Percentiles rank a stretch among this genome's conserved stretches.
These are phyloP conservation scores for Colletotrichum liaoningense DNA, from an alignment of 2,329 filamentous ascomycete species.

Conservation along the genomic window DNA sequence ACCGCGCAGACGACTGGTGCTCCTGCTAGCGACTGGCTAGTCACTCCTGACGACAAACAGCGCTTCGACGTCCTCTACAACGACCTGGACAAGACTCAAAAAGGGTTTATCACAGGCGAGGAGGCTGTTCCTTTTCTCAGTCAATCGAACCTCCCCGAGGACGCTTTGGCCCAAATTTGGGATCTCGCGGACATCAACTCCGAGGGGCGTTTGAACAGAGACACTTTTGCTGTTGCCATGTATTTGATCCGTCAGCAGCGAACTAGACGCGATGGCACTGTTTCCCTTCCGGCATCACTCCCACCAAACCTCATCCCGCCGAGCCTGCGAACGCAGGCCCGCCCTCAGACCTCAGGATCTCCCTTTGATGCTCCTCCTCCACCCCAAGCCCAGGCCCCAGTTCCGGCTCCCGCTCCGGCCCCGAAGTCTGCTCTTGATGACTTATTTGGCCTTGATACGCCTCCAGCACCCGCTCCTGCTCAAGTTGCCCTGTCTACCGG, in stretches of 20 bases:
- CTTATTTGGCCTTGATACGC: conserved; percentile 84
- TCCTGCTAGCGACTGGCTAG: conserved; percentile 75
- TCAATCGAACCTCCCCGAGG: conserved; percentile 89
- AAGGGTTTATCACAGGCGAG: conserved; percentile 90
- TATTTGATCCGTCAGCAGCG: conserved; percentile 93
- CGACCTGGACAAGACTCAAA: conserved; percentile 82
- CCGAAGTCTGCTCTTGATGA: conserved; percentile 90
- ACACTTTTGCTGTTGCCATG: conserved; percentile 98
- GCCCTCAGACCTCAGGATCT: conserved; percentile 62
- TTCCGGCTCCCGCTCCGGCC: conserved; percentile 49
- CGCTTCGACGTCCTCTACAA: conserved; percentile 90
- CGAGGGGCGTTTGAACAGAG: conserved; percentile 83
- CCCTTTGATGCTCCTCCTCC: conserved; percentile 62
- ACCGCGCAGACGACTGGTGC: conserved; percentile 54
- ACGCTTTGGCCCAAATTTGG: conserved; percentile 94
- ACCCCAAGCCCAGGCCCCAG: conserved; percentile 38
- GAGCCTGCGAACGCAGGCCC: conserved; percentile 76
- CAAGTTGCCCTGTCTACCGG: conserved; percentile 78
- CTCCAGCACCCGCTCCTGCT: conserved; percentile 61
- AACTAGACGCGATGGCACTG: conserved; percentile 71
- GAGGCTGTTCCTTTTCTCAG: conserved; percentile 95
- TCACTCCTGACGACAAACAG: conserved; percentile 84
- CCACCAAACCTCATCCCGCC: conserved; percentile 88
- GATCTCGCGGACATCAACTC: conserved; percentile 95
- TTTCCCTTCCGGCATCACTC: conserved; percentile 78